Evolutionary conservation across 345 rosid species (phyloP), one percentile per base, ranked within the genome.

Genomic region (Carallia pectinifolia): DNA sequence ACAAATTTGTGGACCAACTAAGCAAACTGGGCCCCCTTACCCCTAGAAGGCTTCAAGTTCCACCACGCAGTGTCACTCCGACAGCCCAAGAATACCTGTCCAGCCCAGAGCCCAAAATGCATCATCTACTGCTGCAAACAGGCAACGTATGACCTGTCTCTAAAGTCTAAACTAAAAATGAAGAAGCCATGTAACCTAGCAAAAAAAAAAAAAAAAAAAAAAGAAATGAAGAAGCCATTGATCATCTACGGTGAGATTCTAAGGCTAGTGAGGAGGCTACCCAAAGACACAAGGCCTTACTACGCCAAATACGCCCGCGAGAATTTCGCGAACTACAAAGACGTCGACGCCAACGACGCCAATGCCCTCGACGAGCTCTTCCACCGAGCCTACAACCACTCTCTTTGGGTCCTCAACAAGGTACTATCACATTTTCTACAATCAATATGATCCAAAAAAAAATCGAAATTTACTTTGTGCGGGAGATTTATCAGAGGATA

Each of bases 321-420:
- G 74, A 92, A 95, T 64, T 92, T 95, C 74, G 98, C 89, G 61
- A 90, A 92, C 62, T 90, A 90, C 82, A 80, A 88, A 71, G 96
- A 95, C 23, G 83, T 85, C 53, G 97, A 89, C 58, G 80, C 74
- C 65, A 71, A 71, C 60, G 92, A 88, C 77, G 56, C 84, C 71
- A 68, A 71, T 27, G 74, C 92, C 72, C 84, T 92, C 30, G 84
- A 86, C 18, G 97, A 95, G 85, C 93, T 90, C 85, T 92, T 84
- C 76, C 91, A 77, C 65, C 81, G 99, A 58, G 86, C 96, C 15
- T 90, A 89, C 61, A 85, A 83, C 78, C 99, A 95, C 82, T 92
- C 99, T 61, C 72, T 90, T 54, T 92, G 99, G 99, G 89, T 95
- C 74, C 94, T 92, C 83, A 81, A 81, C 70, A 95, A 95, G 99